Evolutionary conservation across 768 basidiomycete genomes (phyloP).

Genomic region (Boletus vinaceobasis): DNA sequence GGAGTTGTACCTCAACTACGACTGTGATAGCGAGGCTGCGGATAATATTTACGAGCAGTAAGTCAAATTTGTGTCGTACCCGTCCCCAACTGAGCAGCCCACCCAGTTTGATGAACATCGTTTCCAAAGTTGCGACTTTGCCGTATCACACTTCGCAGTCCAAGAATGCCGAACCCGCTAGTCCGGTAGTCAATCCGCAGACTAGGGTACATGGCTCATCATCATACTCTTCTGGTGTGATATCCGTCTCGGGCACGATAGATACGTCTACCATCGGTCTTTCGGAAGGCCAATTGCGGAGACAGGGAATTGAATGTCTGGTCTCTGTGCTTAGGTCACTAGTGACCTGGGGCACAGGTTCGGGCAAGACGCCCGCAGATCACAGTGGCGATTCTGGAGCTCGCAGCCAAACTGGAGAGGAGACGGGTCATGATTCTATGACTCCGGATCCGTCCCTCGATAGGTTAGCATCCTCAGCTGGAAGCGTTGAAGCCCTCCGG

Average conservation of each 20-base stretch:
- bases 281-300: conserved; percentile 79
- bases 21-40: conserved; percentile 90
- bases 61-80: conserved; percentile 24
- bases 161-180: conserved; percentile 54
- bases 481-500: conserved; percentile 55
- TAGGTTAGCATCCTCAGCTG: conserved; percentile 43
- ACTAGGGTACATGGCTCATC: conserved; percentile 33
- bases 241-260: conserved; percentile 62
- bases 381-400: conserved; percentile 37
- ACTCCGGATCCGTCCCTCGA: conserved; percentile 59
- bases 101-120: conserved; percentile 84
- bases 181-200: conserved; percentile 55
- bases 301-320: conserved; percentile 94
- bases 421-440: conserved; percentile 47
- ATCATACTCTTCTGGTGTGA: conserved; percentile 60
- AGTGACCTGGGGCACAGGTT: conserved; percentile 80
- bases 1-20: conserved; percentile 98
- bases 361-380: conserved; percentile 35
- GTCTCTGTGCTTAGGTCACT: conserved; percentile 85
- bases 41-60: conserved; percentile 98
- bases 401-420: conserved; percentile 51
- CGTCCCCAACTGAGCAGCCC: conserved; percentile 4
- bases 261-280: conserved; percentile 66
- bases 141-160: conserved; percentile 46
- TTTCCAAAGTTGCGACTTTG: conserved; percentile 83